Percentiles rank a stretch among this genome's conserved stretches.
phyloP scores from a whole-genome alignment of 306 rosid genomes.

The Gynostemma pentaphyllum region DNA sequence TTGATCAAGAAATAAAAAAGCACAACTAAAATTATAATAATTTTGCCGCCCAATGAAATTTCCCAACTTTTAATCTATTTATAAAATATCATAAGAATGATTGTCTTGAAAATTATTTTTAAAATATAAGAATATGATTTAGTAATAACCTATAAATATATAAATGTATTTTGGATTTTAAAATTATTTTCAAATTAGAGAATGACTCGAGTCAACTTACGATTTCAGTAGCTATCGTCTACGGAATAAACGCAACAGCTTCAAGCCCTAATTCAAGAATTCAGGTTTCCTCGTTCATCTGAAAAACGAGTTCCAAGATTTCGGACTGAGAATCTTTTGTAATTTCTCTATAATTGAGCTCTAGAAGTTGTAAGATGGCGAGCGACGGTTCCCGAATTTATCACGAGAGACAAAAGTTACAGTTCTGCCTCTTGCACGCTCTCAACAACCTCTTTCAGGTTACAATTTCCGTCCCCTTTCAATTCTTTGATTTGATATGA shows the following conservation, averaged over 20 bases:
- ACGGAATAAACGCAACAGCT: not conserved
- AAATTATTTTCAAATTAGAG: too few relatives aligned
- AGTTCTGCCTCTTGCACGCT: constrained; percentile 73
- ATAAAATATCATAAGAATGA: too few relatives aligned
- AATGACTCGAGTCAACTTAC: not conserved
- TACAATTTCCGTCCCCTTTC: not conserved
- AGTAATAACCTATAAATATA: too few relatives aligned
- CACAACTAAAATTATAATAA: too few relatives aligned
- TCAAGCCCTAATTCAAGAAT: not conserved
- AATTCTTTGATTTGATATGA: not conserved
- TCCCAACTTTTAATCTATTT: too few relatives aligned
- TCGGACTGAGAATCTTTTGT: not conserved
- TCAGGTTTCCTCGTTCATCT: not conserved
- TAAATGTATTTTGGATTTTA: too few relatives aligned
- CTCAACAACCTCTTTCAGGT: constrained; percentile 96
- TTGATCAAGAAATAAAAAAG: too few relatives aligned
- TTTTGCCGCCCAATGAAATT: too few relatives aligned
- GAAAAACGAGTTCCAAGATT: not conserved
- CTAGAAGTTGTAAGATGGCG: constrained; percentile 30
- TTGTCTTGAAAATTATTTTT: too few relatives aligned
- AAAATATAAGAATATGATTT: too few relatives aligned
- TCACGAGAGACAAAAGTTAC: constrained; percentile 76
- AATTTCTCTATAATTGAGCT: not conserved
- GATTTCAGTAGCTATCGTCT: not conserved
- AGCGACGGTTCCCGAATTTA: constrained; percentile 34